A percentile compares a stretch with the other conserved stretches of the same genome.
phyloP scores from a whole-genome alignment of 176 grass and related monocot species.

The Poa pratensis region DNA sequence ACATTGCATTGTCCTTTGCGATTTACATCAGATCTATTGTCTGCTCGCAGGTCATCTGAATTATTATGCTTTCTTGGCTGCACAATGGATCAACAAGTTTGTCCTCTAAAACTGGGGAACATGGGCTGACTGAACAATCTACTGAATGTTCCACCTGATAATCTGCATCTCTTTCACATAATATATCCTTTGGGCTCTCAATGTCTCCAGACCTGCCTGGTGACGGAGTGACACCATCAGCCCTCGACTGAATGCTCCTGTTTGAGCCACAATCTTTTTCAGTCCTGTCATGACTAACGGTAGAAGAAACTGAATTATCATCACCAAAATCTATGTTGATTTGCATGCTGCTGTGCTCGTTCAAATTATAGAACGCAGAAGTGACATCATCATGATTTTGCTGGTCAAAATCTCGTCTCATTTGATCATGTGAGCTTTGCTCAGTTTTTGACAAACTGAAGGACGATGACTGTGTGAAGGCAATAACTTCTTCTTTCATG shows the following conservation, averaged over 20 bases:
- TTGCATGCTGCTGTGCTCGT: constrained; percentile 52
- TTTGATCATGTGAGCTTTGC: constrained; percentile 44
- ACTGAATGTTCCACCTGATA: constrained; percentile 36
- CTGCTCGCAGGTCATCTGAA: constrained; percentile 2
- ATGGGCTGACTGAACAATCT: constrained; percentile 30
- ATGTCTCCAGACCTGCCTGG: constrained; percentile 46
- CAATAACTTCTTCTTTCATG: constrained; percentile 40
- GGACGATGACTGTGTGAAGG: constrained; percentile 26
- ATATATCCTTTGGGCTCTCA: constrained; percentile 64
- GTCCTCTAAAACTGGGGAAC: constrained; percentile 51
- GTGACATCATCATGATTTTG: constrained; percentile 42
- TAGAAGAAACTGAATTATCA: constrained; percentile 56
- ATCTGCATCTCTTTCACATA: constrained; percentile 51
- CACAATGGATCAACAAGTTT: constrained; percentile 59
- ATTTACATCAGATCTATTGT: constrained; percentile 14
- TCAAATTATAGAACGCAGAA: constrained; percentile 52
- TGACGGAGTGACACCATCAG: constrained; percentile 35
- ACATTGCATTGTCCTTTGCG: constrained; percentile 27
- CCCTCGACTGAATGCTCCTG: constrained; percentile 54
- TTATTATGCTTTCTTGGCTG: constrained; percentile 35
- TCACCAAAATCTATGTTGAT: constrained; percentile 53
- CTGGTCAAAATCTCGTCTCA: constrained; percentile 49
- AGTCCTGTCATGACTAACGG: constrained; percentile 37
- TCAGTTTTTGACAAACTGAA: constrained; percentile 43
- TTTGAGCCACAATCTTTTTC: constrained; percentile 49